These are phyloP conservation scores for Chamaenerion angustifolium DNA, from an alignment of 345 rosid species.

Conservation along the genomic window DNA sequence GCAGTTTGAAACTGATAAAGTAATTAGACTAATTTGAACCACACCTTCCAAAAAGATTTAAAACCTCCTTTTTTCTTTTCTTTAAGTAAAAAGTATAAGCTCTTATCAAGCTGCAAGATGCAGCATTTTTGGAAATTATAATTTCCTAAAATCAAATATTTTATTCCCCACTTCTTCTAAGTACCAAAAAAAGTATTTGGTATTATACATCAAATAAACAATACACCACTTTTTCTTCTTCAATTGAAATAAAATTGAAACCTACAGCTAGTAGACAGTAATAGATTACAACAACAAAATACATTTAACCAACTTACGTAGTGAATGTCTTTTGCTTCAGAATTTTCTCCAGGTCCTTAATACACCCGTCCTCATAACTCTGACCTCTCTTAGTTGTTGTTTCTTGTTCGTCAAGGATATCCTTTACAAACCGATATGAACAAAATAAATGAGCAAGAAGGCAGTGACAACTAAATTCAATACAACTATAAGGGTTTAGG, in stretches of 20 bases:
- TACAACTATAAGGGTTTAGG: no score
- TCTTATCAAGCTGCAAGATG: no score
- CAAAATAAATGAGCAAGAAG: not conserved
- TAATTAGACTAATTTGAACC: no score
- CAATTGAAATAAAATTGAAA: not conserved
- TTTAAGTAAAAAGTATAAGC: no score
- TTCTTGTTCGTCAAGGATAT: slow-evolving; percentile 13
- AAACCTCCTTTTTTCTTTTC: no score
- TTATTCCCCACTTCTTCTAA: not conserved
- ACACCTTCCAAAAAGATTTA: no score
- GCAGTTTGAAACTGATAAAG: no score
- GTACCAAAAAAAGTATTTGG: not conserved
- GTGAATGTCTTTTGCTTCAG: slow-evolving; percentile 67
- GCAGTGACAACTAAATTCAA: no score
- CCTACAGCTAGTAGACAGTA: not conserved
- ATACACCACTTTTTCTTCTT: no score
- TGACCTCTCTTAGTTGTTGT: slow-evolving; percentile 17
- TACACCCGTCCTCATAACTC: slow-evolving; percentile 8
- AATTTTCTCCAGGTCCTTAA: slow-evolving; percentile 15
- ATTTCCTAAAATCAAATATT: not conserved
- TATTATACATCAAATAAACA: no score
- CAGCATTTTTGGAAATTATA: no score
- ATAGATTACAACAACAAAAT: not conserved
- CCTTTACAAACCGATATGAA: slow-evolving; percentile 12
- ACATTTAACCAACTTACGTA: slow-evolving; percentile 27